These are phyloP conservation scores for Penicillium sclerotiorum DNA, from an alignment of 2,329 filamentous ascomycete species.

Conservation along the genomic window DNA sequence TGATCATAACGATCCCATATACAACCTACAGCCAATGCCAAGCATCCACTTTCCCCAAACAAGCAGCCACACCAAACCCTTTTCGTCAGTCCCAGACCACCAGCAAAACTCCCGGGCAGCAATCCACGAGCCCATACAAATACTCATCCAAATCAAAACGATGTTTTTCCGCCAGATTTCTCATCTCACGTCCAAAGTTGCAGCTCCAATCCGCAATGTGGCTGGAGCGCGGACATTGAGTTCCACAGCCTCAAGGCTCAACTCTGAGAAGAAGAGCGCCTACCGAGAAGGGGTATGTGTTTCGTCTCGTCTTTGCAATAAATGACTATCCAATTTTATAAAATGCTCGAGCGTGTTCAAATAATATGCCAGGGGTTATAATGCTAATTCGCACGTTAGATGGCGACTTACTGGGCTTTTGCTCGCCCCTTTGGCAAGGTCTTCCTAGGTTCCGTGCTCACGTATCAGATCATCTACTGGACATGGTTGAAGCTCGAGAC, in stretches of 20 bases:
- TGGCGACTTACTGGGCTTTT: constrained; percentile 46
- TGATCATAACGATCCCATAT: neutral
- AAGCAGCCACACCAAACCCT: constrained; percentile 12
- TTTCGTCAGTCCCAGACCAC: constrained; percentile 11
- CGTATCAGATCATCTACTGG: constrained; percentile 53
- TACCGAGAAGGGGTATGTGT: constrained; percentile 35
- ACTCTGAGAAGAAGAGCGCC: constrained; percentile 18
- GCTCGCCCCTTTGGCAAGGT: constrained; percentile 50
- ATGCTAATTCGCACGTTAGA: neutral
- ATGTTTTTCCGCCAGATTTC: constrained; percentile 17
- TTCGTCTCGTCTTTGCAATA: neutral
- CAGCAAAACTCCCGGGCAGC: constrained; percentile 2
- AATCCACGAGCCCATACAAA: constrained; percentile 6
- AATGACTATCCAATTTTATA: neutral
- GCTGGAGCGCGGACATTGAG: constrained; percentile 6
- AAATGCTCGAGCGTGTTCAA: neutral
- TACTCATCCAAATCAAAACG: neutral
- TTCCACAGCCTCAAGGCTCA: constrained; percentile 12
- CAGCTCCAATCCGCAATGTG: neutral
- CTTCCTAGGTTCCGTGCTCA: constrained; percentile 52
- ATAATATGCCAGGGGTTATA: too few species aligned
- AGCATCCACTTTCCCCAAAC: constrained; percentile 9
- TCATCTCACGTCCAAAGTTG: neutral
- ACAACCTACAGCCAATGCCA: constrained; percentile 6
- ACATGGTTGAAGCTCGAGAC: constrained; percentile 52